phyloP scores from a whole-genome alignment of 208 protist species.

The Acanthamoeba quina region DNA sequence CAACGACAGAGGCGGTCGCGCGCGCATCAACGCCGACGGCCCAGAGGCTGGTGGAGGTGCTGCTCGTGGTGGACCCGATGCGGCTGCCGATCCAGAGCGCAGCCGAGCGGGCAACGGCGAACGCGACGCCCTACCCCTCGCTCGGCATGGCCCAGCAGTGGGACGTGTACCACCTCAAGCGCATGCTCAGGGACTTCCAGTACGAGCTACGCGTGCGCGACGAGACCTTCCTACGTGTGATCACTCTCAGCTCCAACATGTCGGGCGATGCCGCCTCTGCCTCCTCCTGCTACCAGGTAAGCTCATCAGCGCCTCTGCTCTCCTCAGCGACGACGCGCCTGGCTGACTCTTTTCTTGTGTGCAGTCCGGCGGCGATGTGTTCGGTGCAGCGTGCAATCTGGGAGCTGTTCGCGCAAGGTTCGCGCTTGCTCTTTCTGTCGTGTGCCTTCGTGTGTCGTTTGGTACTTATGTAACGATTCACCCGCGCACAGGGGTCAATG shows the following conservation, averaged over 20 bases:
- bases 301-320: too few relatives aligned
- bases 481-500: neutral
- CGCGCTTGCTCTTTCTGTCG: neutral
- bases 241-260: neutral
- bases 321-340: neutral
- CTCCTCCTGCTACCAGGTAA: neutral
- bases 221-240: neutral
- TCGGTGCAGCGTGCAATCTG: constrained; percentile 47
- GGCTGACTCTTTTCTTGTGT: neutral
- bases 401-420: constrained; percentile 28
- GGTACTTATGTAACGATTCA: neutral
- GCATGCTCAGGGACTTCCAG: constrained; percentile 23
- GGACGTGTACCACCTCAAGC: constrained; percentile 32
- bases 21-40: neutral
- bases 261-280: neutral
- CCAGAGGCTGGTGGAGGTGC: neutral
- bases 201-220: constrained; percentile 38
- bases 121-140: constrained; percentile 11
- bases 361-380: neutral
- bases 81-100: neutral
- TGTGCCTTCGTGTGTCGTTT: neutral
- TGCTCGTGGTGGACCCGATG: constrained; percentile 40
- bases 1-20: too few relatives aligned
- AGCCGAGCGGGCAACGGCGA: neutral
- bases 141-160: neutral